phyloP scores from a whole-genome alignment of 2,329 filamentous ascomycete species.

The Aspergillus brunneoviolaceus region DNA sequence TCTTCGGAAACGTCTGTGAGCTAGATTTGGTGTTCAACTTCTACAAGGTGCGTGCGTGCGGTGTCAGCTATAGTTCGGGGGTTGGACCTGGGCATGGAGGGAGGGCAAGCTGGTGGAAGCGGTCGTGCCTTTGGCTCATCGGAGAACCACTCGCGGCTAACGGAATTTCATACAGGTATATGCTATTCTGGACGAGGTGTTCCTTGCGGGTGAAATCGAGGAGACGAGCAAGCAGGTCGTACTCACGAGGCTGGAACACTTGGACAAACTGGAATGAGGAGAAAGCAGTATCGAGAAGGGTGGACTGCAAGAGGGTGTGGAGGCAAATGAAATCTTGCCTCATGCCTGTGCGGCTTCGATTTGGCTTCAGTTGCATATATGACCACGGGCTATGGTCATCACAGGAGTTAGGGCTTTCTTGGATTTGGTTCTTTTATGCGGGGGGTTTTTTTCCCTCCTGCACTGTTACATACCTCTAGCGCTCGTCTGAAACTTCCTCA shows the following conservation, averaged over 20 bases:
- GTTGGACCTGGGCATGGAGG: not conserved
- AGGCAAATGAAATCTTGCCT: not conserved
- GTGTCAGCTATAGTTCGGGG: not conserved
- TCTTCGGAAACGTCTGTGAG: slow-evolving; percentile 99
- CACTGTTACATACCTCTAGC: slow-evolving; percentile 7
- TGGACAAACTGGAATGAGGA: slow-evolving; percentile 87
- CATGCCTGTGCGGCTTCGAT: not conserved
- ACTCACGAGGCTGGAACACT: slow-evolving; percentile 84
- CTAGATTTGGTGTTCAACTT: slow-evolving; percentile 80
- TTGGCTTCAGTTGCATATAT: slow-evolving; percentile 19
- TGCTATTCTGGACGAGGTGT: slow-evolving; percentile 97
- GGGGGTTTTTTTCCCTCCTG: not conserved
- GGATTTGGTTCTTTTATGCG: slow-evolving; percentile 5
- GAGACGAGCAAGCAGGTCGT: slow-evolving; percentile 99
- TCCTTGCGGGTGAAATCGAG: slow-evolving; percentile 95
- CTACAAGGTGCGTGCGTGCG: slow-evolving; percentile 56
- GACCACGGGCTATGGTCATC: slow-evolving; percentile 20
- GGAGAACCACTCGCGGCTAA: slow-evolving; percentile 9
- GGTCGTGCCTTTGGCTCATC: not conserved
- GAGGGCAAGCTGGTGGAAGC: not conserved
- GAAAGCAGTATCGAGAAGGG: not conserved
- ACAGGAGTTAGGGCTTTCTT: slow-evolving; percentile 22
- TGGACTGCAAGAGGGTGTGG: not conserved
- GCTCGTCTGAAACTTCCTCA: not conserved
- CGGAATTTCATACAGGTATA: slow-evolving; percentile 64